Base-by-base conservation (phyloP, 2,329 filamentous ascomycete species). In the Diplodia scrobiculata region DNA sequence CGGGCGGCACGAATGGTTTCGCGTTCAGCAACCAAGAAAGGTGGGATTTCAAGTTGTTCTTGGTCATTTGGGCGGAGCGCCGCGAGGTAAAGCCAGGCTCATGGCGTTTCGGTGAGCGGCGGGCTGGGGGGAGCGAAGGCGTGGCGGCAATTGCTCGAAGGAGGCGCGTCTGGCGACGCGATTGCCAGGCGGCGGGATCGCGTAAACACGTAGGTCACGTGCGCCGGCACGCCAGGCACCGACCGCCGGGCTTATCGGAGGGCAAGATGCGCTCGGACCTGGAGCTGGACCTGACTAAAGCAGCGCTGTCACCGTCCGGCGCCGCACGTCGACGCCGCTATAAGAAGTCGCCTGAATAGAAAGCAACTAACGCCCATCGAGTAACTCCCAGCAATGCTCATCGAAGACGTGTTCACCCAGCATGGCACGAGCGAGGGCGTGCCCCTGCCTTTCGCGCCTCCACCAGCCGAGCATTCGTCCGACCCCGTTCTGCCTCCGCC, bases 1-100 rank as follows among this genome's bases (percentile, higher is more conserved):
- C 50, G 32, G 73, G 70, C n/a, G 81, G 80, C 55, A 82, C 68
- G 69, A 79, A 80, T 50, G 81, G 79, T 71, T 79, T 81, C 68
- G 75, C 75, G 68, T 71, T 72, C 66, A 82, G 72, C 73, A 84
- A 75, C 82, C 82, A 84, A 68, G 75, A 75, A 68, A 84, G 74
- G 70, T 84, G 81, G 72, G 78, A 77, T 67, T 72, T 74, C 68
- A 83, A 73, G 69, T 84, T 84, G 73, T 83, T 77, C 70, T 73
- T 72, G 77, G 81, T 82, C 81, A 83, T 83, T 66, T 63, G 55
- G 54, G 53, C 53, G 54, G 34, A 41, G 11, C 47, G 53, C 54
- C 64, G 47, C 53, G 11, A 5, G 14, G 47, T 13, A n/a, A 14
- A 47, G 19, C 19, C 48, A 51, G 25, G 47, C 27, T 52, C 64